These are phyloP conservation scores for Hypoxylon crocopeplum DNA, from an alignment of 495 filamentous ascomycete species.

Conservation along the genomic window DNA sequence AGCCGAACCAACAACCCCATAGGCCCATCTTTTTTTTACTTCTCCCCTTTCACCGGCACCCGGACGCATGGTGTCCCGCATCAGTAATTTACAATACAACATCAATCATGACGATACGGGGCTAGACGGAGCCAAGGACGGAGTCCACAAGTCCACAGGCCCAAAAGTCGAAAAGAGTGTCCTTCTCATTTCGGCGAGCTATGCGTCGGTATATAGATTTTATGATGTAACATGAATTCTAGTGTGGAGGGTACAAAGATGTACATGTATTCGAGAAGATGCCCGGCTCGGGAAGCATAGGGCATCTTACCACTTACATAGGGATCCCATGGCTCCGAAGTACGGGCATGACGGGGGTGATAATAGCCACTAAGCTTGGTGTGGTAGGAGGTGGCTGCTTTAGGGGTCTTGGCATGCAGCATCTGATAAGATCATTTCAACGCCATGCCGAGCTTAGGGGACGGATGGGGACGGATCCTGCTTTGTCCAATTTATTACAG, in stretches of 20 bases:
- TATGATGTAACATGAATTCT: slow-evolving; percentile 32
- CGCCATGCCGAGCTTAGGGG: slow-evolving; percentile 15
- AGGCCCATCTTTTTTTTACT: slow-evolving; percentile 23
- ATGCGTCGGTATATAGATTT: slow-evolving; percentile 28
- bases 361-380: slow-evolving; percentile 17
- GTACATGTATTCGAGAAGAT: too few species aligned
- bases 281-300: too few species aligned
- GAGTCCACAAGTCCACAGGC: slow-evolving; percentile 12
- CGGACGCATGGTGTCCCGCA: slow-evolving; percentile 29
- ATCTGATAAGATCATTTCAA: slow-evolving; percentile 45
- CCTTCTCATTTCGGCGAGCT: slow-evolving; percentile 34
- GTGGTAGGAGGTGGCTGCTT: slow-evolving; percentile 28
- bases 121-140: slow-evolving; percentile 21
- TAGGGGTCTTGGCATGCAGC: slow-evolving; percentile 38
- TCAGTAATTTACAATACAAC: slow-evolving; percentile 30
- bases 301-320: background rate
- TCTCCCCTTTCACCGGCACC: slow-evolving; percentile 6
- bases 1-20: slow-evolving; percentile 18
- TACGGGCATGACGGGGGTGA: slow-evolving; percentile 4
- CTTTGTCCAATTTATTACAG: slow-evolving; percentile 16
- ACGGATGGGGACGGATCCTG: background rate
- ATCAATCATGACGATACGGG: slow-evolving; percentile 18
- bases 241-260: slow-evolving; percentile 24
- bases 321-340: slow-evolving; percentile 31
- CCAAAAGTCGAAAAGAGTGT: background rate